Conservation (phyloP, 2,329 filamentous ascomycete species). For the Trichophyton rubrum region DNA sequence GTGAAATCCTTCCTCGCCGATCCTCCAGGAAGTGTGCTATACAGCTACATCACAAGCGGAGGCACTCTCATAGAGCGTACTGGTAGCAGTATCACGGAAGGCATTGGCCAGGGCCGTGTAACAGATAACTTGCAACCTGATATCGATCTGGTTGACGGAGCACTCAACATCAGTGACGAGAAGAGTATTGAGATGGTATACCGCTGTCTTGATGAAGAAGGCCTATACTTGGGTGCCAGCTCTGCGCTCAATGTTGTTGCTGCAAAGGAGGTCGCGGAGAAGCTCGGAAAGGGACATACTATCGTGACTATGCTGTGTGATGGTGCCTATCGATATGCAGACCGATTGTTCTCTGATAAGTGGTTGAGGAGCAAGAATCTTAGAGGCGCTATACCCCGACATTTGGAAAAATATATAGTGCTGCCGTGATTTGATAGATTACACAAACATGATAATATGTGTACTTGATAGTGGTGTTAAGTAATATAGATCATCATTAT, state of each 20-base stretch:
- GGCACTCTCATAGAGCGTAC: conserved; percentile 69
- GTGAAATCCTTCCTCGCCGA: conserved; percentile 88
- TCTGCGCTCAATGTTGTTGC: conserved; percentile 91
- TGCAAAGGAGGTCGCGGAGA: conserved; percentile 84
- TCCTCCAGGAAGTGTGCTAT: conserved; percentile 83
- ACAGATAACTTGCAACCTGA: conserved; percentile 91
- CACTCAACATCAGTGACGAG: conserved; percentile 74
- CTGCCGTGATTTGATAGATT: conserved; percentile 46
- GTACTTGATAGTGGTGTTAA: background rate
- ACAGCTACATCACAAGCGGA: conserved; percentile 78
- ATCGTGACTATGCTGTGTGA: conserved; percentile 92
- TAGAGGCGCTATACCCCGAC: conserved; percentile 65
- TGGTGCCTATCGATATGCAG: conserved; percentile 94
- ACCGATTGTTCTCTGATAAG: conserved; percentile 78
- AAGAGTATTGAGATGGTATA: conserved; percentile 98
- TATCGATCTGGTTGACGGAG: conserved; percentile 70
- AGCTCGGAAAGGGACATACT: conserved; percentile 74
- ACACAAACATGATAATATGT: background rate
- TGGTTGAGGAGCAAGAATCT: conserved; percentile 85
- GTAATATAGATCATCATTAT: background rate
- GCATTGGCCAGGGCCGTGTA: conserved; percentile 89
- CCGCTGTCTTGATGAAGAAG: conserved; percentile 87
- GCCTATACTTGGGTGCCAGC: conserved; percentile 86
- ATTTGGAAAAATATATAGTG: conserved; percentile 87
- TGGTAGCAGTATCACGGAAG: conserved; percentile 89